Conservation (phyloP, 2,329 filamentous ascomycete genomes). For the Periconia sp. region DNA sequence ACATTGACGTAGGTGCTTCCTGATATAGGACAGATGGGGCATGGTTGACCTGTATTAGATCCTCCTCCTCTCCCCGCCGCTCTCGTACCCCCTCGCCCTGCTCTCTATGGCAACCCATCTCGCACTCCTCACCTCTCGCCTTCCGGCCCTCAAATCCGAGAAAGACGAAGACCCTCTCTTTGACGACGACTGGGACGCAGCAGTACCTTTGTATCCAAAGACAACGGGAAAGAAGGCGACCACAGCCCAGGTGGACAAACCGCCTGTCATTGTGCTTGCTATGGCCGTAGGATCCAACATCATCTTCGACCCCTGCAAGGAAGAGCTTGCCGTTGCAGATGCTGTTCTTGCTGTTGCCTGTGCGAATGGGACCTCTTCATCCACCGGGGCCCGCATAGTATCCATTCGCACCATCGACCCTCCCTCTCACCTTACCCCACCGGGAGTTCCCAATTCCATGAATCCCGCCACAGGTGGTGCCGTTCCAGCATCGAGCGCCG, state of each 20-base stretch:
- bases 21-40: too few relatives aligned
- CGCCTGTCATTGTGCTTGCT: slow-evolving; percentile 89
- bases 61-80: slow-evolving; percentile 87
- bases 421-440: slow-evolving; percentile 55
- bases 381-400: slow-evolving; percentile 44
- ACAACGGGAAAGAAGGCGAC: slow-evolving; percentile 28
- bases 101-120: slow-evolving; percentile 93
- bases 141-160: slow-evolving; percentile 86
- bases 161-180: slow-evolving; percentile 96
- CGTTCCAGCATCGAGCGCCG: slow-evolving; percentile 43
- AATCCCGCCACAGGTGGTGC: slow-evolving; percentile 53
- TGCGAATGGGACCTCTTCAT: slow-evolving; percentile 45
- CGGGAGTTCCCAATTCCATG: slow-evolving; percentile 55
- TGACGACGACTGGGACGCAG: slow-evolving; percentile 94
- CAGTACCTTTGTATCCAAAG: slow-evolving; percentile 75
- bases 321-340: slow-evolving; percentile 93
- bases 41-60: too few relatives aligned
- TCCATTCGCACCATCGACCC: slow-evolving; percentile 58
- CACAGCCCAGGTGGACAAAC: slow-evolving; percentile 55
- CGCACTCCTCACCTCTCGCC: slow-evolving; percentile 83
- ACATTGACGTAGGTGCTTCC: slow-evolving; percentile 76
- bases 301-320: slow-evolving; percentile 89
- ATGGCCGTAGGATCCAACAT: slow-evolving; percentile 85
- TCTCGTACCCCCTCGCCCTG: slow-evolving; percentile 91
- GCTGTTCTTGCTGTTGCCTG: slow-evolving; percentile 86